A percentile compares a stretch with the other conserved stretches of the same genome.
Evolutionary conservation across 305 asterid species (phyloP).

Genomic region (Fraxinus floribunda): DNA sequence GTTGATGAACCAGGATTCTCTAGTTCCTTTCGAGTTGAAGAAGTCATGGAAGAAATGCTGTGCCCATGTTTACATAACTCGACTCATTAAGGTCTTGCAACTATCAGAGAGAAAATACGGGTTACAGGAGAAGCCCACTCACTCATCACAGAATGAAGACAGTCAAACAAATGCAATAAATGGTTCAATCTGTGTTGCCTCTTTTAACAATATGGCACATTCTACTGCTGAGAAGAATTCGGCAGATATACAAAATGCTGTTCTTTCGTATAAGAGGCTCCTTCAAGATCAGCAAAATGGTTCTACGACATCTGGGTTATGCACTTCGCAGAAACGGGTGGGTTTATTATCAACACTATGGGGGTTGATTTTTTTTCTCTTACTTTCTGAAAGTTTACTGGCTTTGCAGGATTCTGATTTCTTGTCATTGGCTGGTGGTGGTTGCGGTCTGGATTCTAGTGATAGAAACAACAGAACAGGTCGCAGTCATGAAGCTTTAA

Average conservation of each 20-base stretch:
- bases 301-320: constrained; percentile 33
- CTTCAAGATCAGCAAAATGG: constrained; percentile 52
- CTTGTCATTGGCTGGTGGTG: constrained; percentile 46
- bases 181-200: constrained; percentile 23
- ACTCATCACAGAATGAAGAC: constrained; percentile 20
- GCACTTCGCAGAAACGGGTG: constrained; percentile 45
- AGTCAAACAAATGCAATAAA: constrained; percentile 22
- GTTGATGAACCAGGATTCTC: constrained; percentile 30
- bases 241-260: constrained; percentile 45
- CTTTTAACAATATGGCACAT: constrained; percentile 16
- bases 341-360: constrained; percentile 19
- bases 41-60: constrained; percentile 60
- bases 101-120: constrained; percentile 34
- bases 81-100: constrained; percentile 51
- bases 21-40: constrained; percentile 33
- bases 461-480: constrained; percentile 28
- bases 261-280: constrained; percentile 50
- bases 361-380: neutral
- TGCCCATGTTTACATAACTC: constrained; percentile 60
- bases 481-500: constrained; percentile 19
- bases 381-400: neutral
- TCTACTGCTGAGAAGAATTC: constrained; percentile 34
- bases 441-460: constrained; percentile 25
- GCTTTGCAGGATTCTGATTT: constrained; percentile 43
- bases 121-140: constrained; percentile 37